Evolutionary conservation across 2,329 filamentous ascomycete species (phyloP).

Genomic region (Xylariaceae sp.): DNA sequence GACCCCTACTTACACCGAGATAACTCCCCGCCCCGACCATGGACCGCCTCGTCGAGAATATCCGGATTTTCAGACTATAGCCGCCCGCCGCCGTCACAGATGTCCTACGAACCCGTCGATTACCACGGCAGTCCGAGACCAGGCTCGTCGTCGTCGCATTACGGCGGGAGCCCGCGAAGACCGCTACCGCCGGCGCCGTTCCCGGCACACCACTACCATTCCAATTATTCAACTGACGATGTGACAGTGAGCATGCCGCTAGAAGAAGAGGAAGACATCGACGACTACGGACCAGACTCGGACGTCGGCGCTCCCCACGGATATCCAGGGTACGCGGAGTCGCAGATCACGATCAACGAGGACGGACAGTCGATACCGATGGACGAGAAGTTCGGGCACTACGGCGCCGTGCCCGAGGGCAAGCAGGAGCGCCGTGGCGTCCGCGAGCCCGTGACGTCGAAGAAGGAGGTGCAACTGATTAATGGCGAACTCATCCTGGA

Average conservation of each 20-base stretch:
- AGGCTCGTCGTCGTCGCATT: constrained; percentile 82
- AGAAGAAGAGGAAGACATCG: constrained; percentile 48
- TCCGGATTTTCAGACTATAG: constrained; percentile 56
- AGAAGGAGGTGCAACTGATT: constrained; percentile 91
- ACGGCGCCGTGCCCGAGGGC: constrained; percentile 80
- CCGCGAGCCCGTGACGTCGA: constrained; percentile 78
- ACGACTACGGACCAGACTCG: constrained; percentile 65
- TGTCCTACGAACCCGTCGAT: constrained; percentile 79
- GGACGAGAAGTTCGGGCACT: constrained; percentile 65
- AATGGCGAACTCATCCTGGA: constrained; percentile 96
- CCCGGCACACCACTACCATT: constrained; percentile 47
- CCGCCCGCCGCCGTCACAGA: constrained; percentile 63
- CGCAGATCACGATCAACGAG: constrained; percentile 52
- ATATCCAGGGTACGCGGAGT: constrained; percentile 51
- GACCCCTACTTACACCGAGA: constrained; percentile 48
- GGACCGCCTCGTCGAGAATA: constrained; percentile 47
- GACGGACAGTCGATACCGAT: constrained; percentile 34
- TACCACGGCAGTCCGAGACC: constrained; percentile 85
- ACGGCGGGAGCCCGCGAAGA: constrained; percentile 79
- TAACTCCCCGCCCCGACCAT: constrained; percentile 53
- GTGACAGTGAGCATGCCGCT: constrained; percentile 69
- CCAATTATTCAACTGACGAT: constrained; percentile 57
- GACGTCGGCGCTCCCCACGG: constrained; percentile 51
- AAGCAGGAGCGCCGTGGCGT: constrained; percentile 85
- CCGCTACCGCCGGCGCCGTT: constrained; percentile 85